phyloP scores from a whole-genome alignment of 257 asterid genomes.

The Fraxinus anomala region DNA sequence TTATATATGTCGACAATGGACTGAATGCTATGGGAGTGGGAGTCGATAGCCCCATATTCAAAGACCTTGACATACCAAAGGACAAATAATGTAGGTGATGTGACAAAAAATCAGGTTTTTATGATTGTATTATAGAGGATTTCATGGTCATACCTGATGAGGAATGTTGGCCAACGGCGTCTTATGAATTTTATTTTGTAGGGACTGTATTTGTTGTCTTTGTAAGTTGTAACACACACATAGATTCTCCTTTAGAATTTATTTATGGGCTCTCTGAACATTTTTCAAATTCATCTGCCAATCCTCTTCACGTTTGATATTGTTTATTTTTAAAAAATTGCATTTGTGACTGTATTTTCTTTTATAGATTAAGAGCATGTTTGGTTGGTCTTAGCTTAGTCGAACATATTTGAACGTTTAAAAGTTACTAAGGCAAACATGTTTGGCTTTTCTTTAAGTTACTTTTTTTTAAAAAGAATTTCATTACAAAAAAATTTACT shows the following conservation, averaged over 20 bases:
- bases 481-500: no score
- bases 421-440: background rate
- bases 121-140: slow-evolving; percentile 32
- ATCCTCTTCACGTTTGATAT: background rate
- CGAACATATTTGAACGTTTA: background rate
- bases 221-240: background rate
- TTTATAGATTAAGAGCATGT: background rate
- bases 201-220: slow-evolving; percentile 9
- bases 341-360: background rate
- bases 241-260: background rate
- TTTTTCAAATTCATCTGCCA: background rate
- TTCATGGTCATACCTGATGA: slow-evolving; percentile 32
- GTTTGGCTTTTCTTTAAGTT: no score
- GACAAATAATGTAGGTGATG: slow-evolving; percentile 26
- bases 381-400: background rate
- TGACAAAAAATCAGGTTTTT: background rate
- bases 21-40: slow-evolving; percentile 91
- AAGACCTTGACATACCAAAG: slow-evolving; percentile 71
- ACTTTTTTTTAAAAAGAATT: no score
- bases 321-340: background rate
- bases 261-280: background rate
- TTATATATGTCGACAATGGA: slow-evolving; percentile 83
- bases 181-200: slow-evolving; percentile 26
- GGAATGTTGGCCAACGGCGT: slow-evolving; percentile 30
- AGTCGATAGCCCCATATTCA: slow-evolving; percentile 72